Base-by-base conservation (phyloP, 108 stramenopile species). In the Parietichytrium sp. region DNA sequence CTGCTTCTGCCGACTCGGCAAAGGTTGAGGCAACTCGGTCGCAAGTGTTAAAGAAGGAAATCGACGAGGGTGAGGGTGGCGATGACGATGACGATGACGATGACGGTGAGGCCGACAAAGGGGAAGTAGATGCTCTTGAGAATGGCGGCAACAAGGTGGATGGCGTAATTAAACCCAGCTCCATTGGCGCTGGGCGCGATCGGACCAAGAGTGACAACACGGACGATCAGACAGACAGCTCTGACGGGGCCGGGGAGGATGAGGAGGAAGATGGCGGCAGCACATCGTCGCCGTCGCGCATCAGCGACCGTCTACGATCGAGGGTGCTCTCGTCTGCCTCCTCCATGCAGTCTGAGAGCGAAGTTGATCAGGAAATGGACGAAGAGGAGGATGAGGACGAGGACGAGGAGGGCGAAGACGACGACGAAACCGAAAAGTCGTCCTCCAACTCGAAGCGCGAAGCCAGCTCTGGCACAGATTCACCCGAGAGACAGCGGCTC, bases 401-500 rank as follows among this genome's bases (percentile, higher is more conserved):
- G 53, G 84, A 84, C 45, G 87, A 54, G 16, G 42, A 52, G 4
- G 30, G 23, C 47, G 78, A 81, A 83, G 86, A 83, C 18, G 25
- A 85, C 87, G 55, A 83, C 83, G 52, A 55, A n/a, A 33, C 38
- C 49, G 42, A 82, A 23, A 25, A 86, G 82, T n/a, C 85, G 77
- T 47, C 80, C 52, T 80, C 54, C 18, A 84, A 83, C 78, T 49
- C 25, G 18, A 72, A 81, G 1, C 47, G 15, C n/a, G 84, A 54
- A 10, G 48, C 18, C 25, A 6, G 23, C n/a, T 2, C 27, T 18
- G 77, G 15, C 78, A 47, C 47, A 20, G 12, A 51, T 30, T 29
- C 27, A 23, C 42, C 79, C 6, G 36, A 81, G 29, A 82, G 80
- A 7, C 80, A 85, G 6, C 51, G 48, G 72, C 15, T 31, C 48